Evolutionary conservation across 1,284 basidiomycete species (phyloP), one percentile per base, ranked within the genome.

Genomic region (Crucibulum cyathiforme): DNA sequence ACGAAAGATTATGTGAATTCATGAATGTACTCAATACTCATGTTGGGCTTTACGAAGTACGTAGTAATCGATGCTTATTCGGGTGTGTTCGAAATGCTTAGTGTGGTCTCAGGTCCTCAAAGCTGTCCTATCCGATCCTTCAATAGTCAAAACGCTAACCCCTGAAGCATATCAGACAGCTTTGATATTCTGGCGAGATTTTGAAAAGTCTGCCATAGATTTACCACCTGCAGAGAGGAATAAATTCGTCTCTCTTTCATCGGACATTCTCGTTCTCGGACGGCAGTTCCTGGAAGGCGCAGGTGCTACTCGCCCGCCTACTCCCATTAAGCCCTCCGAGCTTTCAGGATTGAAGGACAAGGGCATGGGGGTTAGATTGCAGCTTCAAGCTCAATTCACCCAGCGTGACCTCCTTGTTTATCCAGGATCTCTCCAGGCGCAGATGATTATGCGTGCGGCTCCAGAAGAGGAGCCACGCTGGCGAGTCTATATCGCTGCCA

Each of bases 11-110:
- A 58, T 98, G 95, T 80, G 92, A 95, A 75, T 97, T 93, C 77
- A 98, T 99, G 96, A 98, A 98, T 78, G 90, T 94, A 43, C 84
- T 99, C 60, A 99, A 99, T 76, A 98, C 96, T 15, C 86, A 98
- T 80, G 90, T 92, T n/a, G 95, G 92, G 17, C 80, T 99, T 46
- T 98, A 98, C 70, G 85, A 94, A 80, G 95, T 93, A 73, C 75
- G 88, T 80, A 65, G 7, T 62, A 53, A 9, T 52, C 15, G 55
- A 58, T 54, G 58, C 31, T 36, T 48, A 8, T 47, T 54, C 24
- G 41, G 37, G 36, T 12, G 17, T 15, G 10, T 58, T 17, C 45
- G 7, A 13, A 24, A 31, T 54, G 54, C 41, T 41, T 41, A 31
- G 37, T 55, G 9, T 46, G 49, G 39, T 46, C 58, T 58, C 61